A percentile compares a stretch with the other conserved stretches of the same genome.
phyloP scores from a whole-genome alignment of 2,329 filamentous ascomycete species.

The Arthrobotrys conoides region DNA sequence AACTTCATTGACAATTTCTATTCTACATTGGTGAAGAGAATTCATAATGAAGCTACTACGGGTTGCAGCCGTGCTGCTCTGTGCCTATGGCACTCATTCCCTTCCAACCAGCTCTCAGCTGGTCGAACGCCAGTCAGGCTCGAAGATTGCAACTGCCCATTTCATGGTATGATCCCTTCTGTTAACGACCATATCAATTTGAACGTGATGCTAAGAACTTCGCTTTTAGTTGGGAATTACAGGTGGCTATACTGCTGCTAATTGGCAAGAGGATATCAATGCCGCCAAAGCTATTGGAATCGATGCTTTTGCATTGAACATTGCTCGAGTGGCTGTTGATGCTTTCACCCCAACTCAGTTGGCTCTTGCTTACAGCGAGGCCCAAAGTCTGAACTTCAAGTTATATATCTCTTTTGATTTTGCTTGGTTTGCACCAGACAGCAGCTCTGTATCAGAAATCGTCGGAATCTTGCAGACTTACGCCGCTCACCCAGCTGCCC shows the following conservation, averaged over 20 bases:
- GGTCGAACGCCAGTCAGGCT: slow-evolving; percentile 38
- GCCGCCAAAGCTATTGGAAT: slow-evolving; percentile 66
- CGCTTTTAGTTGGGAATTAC: slow-evolving; percentile 65
- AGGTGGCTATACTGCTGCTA: slow-evolving; percentile 64
- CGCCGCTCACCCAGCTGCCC: slow-evolving; percentile 67
- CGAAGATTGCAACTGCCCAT: slow-evolving; percentile 51
- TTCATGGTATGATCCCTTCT: slow-evolving; percentile 41
- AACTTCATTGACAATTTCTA: slow-evolving; percentile 3
- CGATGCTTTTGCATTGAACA: slow-evolving; percentile 67
- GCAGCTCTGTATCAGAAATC: slow-evolving; percentile 63
- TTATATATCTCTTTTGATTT: slow-evolving; percentile 67
- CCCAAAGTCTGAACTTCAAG: slow-evolving; percentile 65
- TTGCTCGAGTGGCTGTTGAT: slow-evolving; percentile 65
- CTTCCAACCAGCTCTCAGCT: slow-evolving; percentile 38
- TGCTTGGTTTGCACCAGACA: slow-evolving; percentile 59
- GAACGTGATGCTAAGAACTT: not conserved
- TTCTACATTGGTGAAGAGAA: not conserved
- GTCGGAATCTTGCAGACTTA: slow-evolving; percentile 66
- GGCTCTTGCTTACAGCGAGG: slow-evolving; percentile 65
- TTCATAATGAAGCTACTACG: slow-evolving; percentile 47
- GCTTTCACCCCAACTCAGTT: slow-evolving; percentile 64
- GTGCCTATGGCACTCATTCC: slow-evolving; percentile 47
- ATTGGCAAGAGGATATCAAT: slow-evolving; percentile 66
- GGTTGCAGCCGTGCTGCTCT: slow-evolving; percentile 44
- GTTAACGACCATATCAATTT: not conserved